phyloP scores from a whole-genome alignment of 306 rosid species.

The Sechiopsis laciniata region DNA sequence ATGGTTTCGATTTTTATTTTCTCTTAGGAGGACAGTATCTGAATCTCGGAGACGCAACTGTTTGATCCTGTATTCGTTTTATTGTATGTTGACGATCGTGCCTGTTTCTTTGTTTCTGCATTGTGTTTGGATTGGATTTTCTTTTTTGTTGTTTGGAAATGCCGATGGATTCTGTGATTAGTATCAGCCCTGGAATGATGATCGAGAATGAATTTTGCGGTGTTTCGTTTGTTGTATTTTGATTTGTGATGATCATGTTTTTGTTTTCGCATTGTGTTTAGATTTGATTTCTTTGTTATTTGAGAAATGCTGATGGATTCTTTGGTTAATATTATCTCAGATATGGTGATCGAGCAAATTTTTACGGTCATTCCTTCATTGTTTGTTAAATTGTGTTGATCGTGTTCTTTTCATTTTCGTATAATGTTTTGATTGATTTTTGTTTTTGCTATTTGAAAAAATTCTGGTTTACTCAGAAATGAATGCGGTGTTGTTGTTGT shows the following conservation, averaged over 20 bases:
- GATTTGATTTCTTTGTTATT: background rate
- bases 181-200: background rate
- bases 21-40: no score
- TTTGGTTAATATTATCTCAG: no score
- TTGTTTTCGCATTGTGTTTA: background rate
- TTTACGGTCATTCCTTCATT: conserved; percentile 8
- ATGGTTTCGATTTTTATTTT: background rate
- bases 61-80: background rate
- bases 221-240: background rate
- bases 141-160: background rate
- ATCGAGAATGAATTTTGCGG: background rate
- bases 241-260: background rate
- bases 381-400: background rate
- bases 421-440: background rate
- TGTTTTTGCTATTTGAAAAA: background rate
- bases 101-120: background rate
- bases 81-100: background rate
- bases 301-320: background rate
- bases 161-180: background rate
- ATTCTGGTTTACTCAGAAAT: background rate
- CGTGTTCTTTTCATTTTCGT: background rate
- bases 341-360: background rate
- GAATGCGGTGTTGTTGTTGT: background rate
- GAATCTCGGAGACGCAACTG: background rate
- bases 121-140: background rate